phyloP scores from a whole-genome alignment of 202 grass and related monocot genomes.

The Bolboschoenoplectus hybrid region DNA sequence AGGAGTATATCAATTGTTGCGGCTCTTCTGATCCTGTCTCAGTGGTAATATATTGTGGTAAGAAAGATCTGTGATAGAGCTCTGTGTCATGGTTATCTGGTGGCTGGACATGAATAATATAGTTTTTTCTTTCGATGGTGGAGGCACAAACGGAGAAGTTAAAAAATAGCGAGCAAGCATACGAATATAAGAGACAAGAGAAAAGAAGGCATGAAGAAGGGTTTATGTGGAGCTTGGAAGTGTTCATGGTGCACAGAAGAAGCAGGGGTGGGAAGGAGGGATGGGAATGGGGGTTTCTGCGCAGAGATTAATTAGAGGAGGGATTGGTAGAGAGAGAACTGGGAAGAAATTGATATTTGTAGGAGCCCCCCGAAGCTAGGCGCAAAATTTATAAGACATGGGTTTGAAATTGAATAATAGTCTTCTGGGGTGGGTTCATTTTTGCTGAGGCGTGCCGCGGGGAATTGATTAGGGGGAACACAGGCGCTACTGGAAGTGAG shows the following conservation, averaged over 20 bases:
- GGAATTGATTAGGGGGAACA: not conserved
- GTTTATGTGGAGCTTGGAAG: not conserved
- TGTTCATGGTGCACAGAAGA: not conserved
- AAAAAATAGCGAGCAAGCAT: not conserved
- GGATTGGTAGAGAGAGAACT: not conserved
- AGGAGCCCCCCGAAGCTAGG: slow-evolving; percentile 32
- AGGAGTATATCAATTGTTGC: slow-evolving; percentile 60
- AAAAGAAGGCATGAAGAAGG: slow-evolving; percentile 25
- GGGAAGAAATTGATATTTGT: not conserved
- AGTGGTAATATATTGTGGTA: slow-evolving; percentile 47
- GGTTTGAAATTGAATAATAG: not conserved
- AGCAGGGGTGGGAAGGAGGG: not conserved
- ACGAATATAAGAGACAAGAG: slow-evolving; percentile 31
- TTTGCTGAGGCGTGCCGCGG: not conserved
- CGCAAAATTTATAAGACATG: slow-evolving; percentile 22
- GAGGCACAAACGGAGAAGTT: slow-evolving; percentile 32
- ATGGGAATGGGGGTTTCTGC: not conserved
- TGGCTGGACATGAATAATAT: slow-evolving; percentile 68
- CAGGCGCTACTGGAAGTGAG: slow-evolving; percentile 53
- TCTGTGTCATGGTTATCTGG: slow-evolving; percentile 38
- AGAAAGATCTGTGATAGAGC: slow-evolving; percentile 69
- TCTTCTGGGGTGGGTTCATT: not conserved
- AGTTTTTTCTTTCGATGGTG: slow-evolving; percentile 59
- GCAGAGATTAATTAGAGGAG: not conserved
- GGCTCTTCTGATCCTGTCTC: slow-evolving; percentile 29